Evolutionary conservation across 2,329 filamentous ascomycete species (phyloP).

Genomic region (Penicillium palitans): DNA sequence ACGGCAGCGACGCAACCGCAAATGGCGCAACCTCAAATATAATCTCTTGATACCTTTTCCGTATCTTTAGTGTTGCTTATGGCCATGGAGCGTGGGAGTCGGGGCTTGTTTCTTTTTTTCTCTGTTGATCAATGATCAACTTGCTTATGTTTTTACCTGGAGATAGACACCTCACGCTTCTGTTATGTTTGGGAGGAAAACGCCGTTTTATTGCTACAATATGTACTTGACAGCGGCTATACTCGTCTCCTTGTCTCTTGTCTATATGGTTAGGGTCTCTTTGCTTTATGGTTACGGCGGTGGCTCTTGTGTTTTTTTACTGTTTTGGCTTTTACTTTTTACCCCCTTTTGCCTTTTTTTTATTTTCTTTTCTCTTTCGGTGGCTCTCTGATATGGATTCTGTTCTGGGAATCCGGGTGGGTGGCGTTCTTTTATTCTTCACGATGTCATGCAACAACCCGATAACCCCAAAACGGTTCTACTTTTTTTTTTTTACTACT

Average conservation of each 20-base stretch:
- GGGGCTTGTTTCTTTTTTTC: background rate
- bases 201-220: constrained; percentile 1
- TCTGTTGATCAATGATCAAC: background rate
- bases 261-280: constrained; percentile 11
- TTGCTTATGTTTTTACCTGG: constrained; percentile 11
- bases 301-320: constrained; percentile 4
- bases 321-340: background rate
- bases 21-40: constrained; percentile 42
- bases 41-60: constrained; percentile 16
- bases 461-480: constrained; percentile 16
- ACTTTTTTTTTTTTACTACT: constrained; percentile 2
- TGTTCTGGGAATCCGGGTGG: constrained; percentile 14
- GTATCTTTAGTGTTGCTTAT: constrained; percentile 7
- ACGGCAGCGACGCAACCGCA: constrained; percentile 40
- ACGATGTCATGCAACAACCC: constrained; percentile 26
- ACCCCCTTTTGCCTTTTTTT: background rate
- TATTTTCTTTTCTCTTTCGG: background rate
- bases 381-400: constrained; percentile 15
- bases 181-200: constrained; percentile 11
- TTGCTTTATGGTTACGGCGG: constrained; percentile 8
- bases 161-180: constrained; percentile 18
- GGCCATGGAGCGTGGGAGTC: constrained; percentile 9
- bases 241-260: constrained; percentile 6
- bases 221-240: constrained; percentile 3
- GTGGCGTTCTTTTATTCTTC: constrained; percentile 26